Evolutionary conservation across 2,329 filamentous ascomycete species (phyloP), one percentile per base, ranked within the genome.

Genomic region (Fusarium irregulare): DNA sequence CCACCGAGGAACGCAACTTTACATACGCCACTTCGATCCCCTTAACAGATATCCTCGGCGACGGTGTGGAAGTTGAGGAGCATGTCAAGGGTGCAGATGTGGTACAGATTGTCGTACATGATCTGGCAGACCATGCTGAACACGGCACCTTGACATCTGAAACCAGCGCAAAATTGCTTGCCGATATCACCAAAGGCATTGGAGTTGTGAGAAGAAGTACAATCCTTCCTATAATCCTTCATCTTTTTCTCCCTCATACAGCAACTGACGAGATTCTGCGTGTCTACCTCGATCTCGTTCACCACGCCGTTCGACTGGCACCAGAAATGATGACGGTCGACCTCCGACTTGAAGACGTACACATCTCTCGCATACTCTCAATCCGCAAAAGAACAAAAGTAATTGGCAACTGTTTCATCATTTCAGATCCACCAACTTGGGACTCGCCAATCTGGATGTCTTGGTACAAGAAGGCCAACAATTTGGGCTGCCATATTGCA

Each of bases 21-120:
- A 93, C 92, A 0, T 91, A 91, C 73, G 89, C 91, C 7, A 82
- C 92, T 1, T 88, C 88, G 6, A 82, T 93, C 2, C 84, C 87
- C 78, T 92, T 3, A 87, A 87, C 87, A 0, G 84, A 85, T 18
- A 78, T 93, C 4, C 73, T 90, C 2, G 78, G 83, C 2, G 80
- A 82, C 13, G 79, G 84, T 3, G 73, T 90, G 21, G 87, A 92
- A 60, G 84, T 92, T 13, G 88, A 91, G 70, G 86, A 89, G 27
- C 78, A 91, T 21, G 89, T 91, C 63, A 86, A 86, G n/a, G 90
- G 89, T 6, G 87, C 86, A 5, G 91, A 93, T 76, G 90, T 89
- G 8, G 86, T 92, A 32, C 89, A 92, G 73, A 80, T 92, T 6
- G 82, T 86, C 16, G 80, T 91, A 65, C 75, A 68, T 28, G 69